phyloP scores from a whole-genome alignment of 1,284 basidiomycete species.

The Rhodofomes roseus region DNA sequence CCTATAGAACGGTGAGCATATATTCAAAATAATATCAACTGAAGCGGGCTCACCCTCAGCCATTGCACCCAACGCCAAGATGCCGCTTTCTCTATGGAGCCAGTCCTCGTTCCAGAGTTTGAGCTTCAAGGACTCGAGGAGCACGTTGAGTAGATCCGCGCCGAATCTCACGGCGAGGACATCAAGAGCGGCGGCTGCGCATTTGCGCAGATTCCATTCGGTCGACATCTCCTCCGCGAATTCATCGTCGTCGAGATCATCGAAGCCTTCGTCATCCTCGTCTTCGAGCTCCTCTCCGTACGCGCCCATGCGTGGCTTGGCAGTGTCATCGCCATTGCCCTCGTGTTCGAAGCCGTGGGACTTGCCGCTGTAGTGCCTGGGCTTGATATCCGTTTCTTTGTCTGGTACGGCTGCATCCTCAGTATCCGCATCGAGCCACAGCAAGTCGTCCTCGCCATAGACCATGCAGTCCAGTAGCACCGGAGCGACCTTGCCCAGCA shows the following conservation, averaged over 20 bases:
- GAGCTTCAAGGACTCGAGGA: constrained; percentile 88
- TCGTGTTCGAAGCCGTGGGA: constrained; percentile 83
- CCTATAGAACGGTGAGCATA: constrained; percentile 44
- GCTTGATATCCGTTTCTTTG: constrained; percentile 94
- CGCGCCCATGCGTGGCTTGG: constrained; percentile 53
- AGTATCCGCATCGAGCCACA: constrained; percentile 92
- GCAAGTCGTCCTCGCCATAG: constrained; percentile 94
- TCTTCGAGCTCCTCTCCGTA: constrained; percentile 73
- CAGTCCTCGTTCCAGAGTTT: constrained; percentile 94
- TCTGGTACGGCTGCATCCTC: constrained; percentile 91
- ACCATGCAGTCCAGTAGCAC: constrained; percentile 96
- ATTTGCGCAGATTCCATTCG: constrained; percentile 99
- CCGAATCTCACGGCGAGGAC: constrained; percentile 94
- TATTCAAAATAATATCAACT: background rate
- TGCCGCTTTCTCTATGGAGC: constrained; percentile 93
- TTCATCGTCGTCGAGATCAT: constrained; percentile 85
- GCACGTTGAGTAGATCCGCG: constrained; percentile 81
- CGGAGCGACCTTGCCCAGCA: constrained; percentile 87
- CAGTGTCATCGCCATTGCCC: constrained; percentile 44
- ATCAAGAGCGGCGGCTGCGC: constrained; percentile 95
- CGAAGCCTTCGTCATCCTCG: constrained; percentile 79
- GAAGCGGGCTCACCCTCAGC: constrained; percentile 75
- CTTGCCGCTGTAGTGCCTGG: constrained; percentile 86
- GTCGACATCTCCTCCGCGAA: constrained; percentile 97
- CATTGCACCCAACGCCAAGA: constrained; percentile 95